These are phyloP conservation scores for Fusarium mundagurra DNA, from an alignment of 2,329 filamentous ascomycete genomes.

Conservation along the genomic window DNA sequence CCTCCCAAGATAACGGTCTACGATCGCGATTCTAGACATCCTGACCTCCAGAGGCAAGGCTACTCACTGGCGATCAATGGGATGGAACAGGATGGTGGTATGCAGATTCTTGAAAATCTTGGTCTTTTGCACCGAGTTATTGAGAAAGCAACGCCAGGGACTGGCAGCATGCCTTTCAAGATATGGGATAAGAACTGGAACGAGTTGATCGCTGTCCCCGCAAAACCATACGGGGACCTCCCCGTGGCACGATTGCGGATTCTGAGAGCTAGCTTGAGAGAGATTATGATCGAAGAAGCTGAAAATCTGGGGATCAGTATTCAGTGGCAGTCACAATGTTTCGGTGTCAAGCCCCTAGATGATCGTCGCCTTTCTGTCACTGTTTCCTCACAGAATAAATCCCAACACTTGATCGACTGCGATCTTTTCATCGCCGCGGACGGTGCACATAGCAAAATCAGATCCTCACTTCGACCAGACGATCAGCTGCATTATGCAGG, in stretches of 20 bases:
- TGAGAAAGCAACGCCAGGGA: background rate
- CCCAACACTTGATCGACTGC: background rate
- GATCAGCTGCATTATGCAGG: background rate
- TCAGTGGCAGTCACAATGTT: background rate
- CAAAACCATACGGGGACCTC: background rate
- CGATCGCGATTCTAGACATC: background rate
- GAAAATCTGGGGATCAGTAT: background rate
- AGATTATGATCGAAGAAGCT: background rate
- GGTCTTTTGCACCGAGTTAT: background rate
- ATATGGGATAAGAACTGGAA: background rate
- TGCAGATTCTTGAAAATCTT: background rate
- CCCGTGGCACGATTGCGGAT: background rate
- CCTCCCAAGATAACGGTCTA: background rate
- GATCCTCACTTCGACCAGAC: background rate
- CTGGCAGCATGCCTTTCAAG: background rate
- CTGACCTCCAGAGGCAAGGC: background rate
- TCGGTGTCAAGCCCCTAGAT: background rate
- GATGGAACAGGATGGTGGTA: background rate
- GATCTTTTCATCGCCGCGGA: background rate
- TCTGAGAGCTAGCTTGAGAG: background rate
- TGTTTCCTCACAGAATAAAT: background rate
- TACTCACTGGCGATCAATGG: background rate
- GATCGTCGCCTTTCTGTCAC: background rate
- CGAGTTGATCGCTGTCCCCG: background rate
- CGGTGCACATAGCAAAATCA: background rate